phyloP scores from a whole-genome alignment of 1,284 basidiomycete genomes.

The Ceratobasidium sp. region DNA sequence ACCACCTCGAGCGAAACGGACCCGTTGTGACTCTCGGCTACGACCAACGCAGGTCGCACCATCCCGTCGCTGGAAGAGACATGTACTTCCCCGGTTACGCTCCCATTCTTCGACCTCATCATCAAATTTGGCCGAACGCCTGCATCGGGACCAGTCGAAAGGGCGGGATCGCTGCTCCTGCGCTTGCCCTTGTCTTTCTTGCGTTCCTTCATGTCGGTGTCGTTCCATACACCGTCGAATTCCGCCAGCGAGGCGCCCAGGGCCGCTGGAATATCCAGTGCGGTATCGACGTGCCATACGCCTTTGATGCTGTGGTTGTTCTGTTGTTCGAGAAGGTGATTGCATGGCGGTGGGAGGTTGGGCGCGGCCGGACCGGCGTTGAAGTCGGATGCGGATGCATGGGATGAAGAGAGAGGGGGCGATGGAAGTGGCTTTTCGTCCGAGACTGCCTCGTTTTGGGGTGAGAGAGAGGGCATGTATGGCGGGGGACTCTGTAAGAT shows the following conservation, averaged over 20 bases:
- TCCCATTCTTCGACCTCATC: conserved; percentile 31
- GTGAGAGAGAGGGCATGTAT: conserved; percentile 4
- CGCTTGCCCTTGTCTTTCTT: conserved; percentile 41
- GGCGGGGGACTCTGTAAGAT: conserved; percentile 21
- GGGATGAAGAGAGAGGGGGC: background rate
- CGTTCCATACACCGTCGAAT: conserved; percentile 41
- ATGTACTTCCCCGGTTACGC: conserved; percentile 28
- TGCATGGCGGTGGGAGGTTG: conserved; percentile 19
- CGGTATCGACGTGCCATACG: conserved; percentile 33
- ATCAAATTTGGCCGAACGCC: conserved; percentile 34
- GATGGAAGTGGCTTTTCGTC: conserved; percentile 26
- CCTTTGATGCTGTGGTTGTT: conserved; percentile 33
- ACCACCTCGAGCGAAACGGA: conserved; percentile 31
- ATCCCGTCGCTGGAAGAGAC: conserved; percentile 32
- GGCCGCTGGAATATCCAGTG: conserved; percentile 17
- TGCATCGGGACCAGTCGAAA: background rate
- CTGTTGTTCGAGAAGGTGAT: conserved; percentile 20
- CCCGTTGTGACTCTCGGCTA: conserved; percentile 29
- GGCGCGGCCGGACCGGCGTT: background rate
- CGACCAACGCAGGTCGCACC: conserved; percentile 7
- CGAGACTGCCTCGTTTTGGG: background rate
- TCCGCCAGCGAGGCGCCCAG: conserved; percentile 14
- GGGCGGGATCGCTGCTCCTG: background rate
- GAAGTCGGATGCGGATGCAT: background rate
- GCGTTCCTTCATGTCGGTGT: conserved; percentile 7